Base-by-base conservation (phyloP, 2,329 filamentous ascomycete species). In the Aspergillus quadricinctus region DNA sequence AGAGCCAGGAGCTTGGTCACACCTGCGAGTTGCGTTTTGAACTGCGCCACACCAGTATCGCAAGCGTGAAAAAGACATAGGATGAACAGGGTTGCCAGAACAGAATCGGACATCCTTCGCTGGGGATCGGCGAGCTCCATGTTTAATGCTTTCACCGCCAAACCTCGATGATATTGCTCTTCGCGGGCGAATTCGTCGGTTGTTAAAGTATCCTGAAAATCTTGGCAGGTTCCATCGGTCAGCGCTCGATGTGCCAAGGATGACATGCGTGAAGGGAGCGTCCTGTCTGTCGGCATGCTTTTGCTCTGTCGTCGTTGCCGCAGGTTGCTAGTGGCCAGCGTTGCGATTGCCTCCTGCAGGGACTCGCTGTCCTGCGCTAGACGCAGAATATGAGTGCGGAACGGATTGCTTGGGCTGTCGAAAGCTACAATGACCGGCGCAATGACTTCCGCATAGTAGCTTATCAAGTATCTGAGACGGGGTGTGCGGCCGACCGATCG, bases 51-150 rank as follows among this genome's bases (percentile, higher is more conserved):
- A 3, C 93, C 93, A 1, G 90, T 94, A 73, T 97, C 92, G 60
- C 91, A 94, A 76, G 96, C 92, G 64, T 95, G 89, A 72, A 96
- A 96, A 58, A 97, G 86, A 70, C 92, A 96, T 3, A 97, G 81
- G 8, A 97, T 83, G 41, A 97, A 82, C 37, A 97, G 85, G 3
- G 91, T 96, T 2, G 91, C 92, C 29, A 97, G 80, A 4, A 94
- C 89, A 0, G 90, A 92, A 71, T 97, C 93, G 64, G 94, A 88
- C 53, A 88, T 86, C 4, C 91, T 88, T 65, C 86, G 86, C 23
- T 80, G 78, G 0, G 87, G 83, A 71, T 96, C 88, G 54, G 90
- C 88, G 53, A 97, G 81, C 70, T 96, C 89, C 66, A 87, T 81
- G 69, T 97, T 96, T 56, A 97, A 80, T 19, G 92, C 83, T 57